phyloP scores from a whole-genome alignment of 2,329 filamentous ascomycete species.

The Fusarium subglutinans region DNA sequence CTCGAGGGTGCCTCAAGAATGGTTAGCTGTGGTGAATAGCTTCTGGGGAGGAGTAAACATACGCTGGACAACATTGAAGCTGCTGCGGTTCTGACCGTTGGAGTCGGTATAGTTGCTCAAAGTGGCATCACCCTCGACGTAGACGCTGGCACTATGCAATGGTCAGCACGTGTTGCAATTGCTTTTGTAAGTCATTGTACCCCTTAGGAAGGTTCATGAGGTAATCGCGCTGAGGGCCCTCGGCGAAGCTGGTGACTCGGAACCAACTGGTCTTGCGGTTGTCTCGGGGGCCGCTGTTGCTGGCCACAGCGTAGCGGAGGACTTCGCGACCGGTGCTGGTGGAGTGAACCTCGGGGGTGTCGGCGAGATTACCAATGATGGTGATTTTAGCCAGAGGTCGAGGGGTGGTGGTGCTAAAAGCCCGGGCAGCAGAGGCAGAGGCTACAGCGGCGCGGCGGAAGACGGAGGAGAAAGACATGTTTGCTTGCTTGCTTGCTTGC shows the following conservation, averaged over 20 bases:
- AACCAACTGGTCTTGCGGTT: constrained; percentile 88
- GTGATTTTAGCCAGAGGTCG: constrained; percentile 80
- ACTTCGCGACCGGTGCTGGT: constrained; percentile 78
- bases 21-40: constrained; percentile 21
- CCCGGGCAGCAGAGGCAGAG: constrained; percentile 64
- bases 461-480: constrained; percentile 63
- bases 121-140: constrained; percentile 82
- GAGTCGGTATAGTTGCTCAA: constrained; percentile 73
- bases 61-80: constrained; percentile 83
- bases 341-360: constrained; percentile 77
- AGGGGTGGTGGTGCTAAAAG: constrained; percentile 78
- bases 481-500: neutral
- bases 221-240: constrained; percentile 76
- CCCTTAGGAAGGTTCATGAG: constrained; percentile 82
- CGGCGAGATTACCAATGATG: constrained; percentile 85
- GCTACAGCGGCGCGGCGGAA: constrained; percentile 61
- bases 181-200: constrained; percentile 62
- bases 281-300: constrained; percentile 71
- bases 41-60: constrained; percentile 52
- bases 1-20: constrained; percentile 54
- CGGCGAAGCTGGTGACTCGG: constrained; percentile 77
- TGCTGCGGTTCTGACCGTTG: constrained; percentile 73
- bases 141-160: constrained; percentile 74
- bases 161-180: constrained; percentile 15
- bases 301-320: constrained; percentile 80